Percentiles rank a stretch among this genome's conserved stretches.
Evolutionary conservation across 805 yeast genomes (phyloP).

Genomic region (Wickerhamomyces subpelliculosus): DNA sequence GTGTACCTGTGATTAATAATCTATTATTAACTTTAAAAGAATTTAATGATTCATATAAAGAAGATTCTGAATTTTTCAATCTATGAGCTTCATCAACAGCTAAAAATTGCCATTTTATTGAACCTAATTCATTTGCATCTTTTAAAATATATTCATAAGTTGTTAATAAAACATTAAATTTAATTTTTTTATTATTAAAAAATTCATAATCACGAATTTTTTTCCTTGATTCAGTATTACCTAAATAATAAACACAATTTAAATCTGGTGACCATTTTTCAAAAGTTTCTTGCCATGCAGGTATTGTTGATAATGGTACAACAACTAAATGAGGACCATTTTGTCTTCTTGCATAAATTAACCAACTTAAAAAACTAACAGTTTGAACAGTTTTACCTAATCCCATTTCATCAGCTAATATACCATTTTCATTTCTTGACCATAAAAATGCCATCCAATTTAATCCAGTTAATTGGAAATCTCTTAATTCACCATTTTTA

Average conservation of each 20-base stretch:
- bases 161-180: constrained; percentile 86
- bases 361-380: constrained; percentile 90
- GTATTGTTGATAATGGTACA: constrained; percentile 92
- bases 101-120: constrained; percentile 87
- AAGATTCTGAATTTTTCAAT: constrained; percentile 87
- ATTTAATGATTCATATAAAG: constrained; percentile 80
- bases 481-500: constrained; percentile 87
- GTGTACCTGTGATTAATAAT: constrained; percentile 93
- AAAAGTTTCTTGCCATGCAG: constrained; percentile 99
- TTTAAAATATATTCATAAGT: constrained; percentile 95
- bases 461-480: constrained; percentile 94
- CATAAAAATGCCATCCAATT: constrained; percentile 99
- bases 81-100: constrained; percentile 99
- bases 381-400: constrained; percentile 97
- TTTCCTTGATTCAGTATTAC: constrained; percentile 81
- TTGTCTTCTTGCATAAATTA: constrained; percentile 90
- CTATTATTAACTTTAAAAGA: constrained; percentile 81
- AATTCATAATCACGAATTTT: constrained; percentile 82
- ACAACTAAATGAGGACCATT: constrained; percentile 97
- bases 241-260: constrained; percentile 87
- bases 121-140: constrained; percentile 74
- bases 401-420: constrained; percentile 98
- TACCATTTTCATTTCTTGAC: constrained; percentile 97
- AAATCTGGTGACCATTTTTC: constrained; percentile 97
- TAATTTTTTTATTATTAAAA: constrained; percentile 66